Evolutionary conservation across 2,329 filamentous ascomycete species (phyloP), one percentile per base, ranked within the genome.

Genomic region (Exophiala viscosa): DNA sequence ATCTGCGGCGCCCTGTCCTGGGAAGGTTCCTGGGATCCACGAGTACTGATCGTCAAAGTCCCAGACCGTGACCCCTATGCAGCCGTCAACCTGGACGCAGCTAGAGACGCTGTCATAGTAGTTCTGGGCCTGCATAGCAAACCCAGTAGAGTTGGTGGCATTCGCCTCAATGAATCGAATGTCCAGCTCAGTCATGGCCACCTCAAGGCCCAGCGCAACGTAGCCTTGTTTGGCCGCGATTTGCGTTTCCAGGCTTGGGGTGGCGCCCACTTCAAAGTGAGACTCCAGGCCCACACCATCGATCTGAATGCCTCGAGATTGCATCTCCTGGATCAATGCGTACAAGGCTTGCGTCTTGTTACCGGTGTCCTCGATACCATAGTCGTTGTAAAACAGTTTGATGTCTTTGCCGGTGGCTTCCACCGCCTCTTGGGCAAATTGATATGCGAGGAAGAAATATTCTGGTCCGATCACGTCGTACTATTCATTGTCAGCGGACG

Each of bases 231-330:
- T 70, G 17, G 70, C 68, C 5, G 64, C 65, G 14, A 66, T 60
- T 38, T 75, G 68, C 9, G 69, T 67, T 8, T 67, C 66, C 52
- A 68, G 65, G 45, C 65, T 65, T 0, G 76, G 75, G 1, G 73
- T 70, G 5, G 31, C 48, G 54, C 73, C 74, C 3, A 72, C 70
- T 31, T 70, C 72, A 57, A 76, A 75, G 62, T 77, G 74, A 1
- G 69, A 67, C 48, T 79, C 74, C 5, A 78, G 64, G 8, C 76
- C 76, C 1, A 78, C 69, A 20, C 76, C 76, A 51, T 78, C 73
- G 59, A 78, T 77, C 36, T 71, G 63, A 44, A 70, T 66, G 5
- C 65, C 65, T n/a, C 69, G 67, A 1, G 65, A 64, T 43, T 73
- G 52, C 45, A 75, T 51, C 15, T 71, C 60, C 52, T 70, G 67